phyloP scores from a whole-genome alignment of 169 alveolate species.

The Eimeria maxima region DNA sequence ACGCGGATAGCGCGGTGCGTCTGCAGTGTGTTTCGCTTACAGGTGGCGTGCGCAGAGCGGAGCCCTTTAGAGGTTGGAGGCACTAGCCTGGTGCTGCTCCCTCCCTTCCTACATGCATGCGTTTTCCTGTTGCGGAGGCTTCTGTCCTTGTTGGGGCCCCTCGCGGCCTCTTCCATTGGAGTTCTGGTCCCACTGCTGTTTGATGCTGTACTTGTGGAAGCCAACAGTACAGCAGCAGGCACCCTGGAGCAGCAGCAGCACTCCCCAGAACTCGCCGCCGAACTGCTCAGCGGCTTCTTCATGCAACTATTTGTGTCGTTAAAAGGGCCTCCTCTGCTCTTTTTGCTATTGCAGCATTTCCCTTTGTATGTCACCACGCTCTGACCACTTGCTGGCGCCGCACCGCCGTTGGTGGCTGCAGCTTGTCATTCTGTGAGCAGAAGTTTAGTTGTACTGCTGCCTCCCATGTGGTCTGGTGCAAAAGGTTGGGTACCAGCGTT shows the following conservation, averaged over 20 bases:
- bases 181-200: constrained; percentile 45
- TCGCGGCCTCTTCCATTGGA: constrained; percentile 22
- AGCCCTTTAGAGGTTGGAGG: constrained; percentile 61
- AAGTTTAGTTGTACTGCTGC: background rate
- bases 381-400: background rate
- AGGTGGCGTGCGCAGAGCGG: constrained; percentile 60
- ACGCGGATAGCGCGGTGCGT: background rate
- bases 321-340: constrained; percentile 28
- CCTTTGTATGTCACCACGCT: constrained; percentile 16
- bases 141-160: constrained; percentile 61
- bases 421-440: background rate
- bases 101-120: constrained; percentile 43
- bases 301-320: constrained; percentile 58
- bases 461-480: background rate
- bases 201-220: constrained; percentile 37
- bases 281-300: constrained; percentile 59
- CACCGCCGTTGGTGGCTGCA: background rate
- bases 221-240: constrained; percentile 55
- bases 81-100: constrained; percentile 46
- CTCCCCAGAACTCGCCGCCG: constrained; percentile 69
- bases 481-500: background rate
- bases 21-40: background rate
- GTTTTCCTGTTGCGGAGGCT: constrained; percentile 68
- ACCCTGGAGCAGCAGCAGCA: constrained; percentile 74
- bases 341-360: constrained; percentile 63